These are phyloP conservation scores for Kurtzmaniella natalensis DNA, from an alignment of 1,139 yeast species.

Conservation along the genomic window DNA sequence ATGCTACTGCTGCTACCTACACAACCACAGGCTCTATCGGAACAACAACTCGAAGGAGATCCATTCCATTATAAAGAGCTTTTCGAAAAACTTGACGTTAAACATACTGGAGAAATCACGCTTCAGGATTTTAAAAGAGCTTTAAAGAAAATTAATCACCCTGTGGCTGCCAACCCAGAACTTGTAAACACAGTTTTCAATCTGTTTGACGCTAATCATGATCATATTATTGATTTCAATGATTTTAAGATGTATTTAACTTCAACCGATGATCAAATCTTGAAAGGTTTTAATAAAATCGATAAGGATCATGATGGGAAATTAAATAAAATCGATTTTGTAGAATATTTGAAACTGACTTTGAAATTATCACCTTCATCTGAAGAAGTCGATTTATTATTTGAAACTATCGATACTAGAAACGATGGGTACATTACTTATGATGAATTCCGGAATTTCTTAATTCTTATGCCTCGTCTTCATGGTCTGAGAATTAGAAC, in stretches of 20 bases:
- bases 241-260: slow-evolving; percentile 61
- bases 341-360: slow-evolving; percentile 51
- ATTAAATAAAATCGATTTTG: slow-evolving; percentile 62
- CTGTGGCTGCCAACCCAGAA: slow-evolving; percentile 60
- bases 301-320: slow-evolving; percentile 78
- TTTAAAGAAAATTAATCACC: slow-evolving; percentile 52
- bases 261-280: slow-evolving; percentile 66
- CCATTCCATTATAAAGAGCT: slow-evolving; percentile 23
- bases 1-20: too few relatives aligned
- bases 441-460: slow-evolving; percentile 81
- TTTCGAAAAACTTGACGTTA: slow-evolving; percentile 49
- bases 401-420: slow-evolving; percentile 55
- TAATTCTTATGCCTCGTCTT: slow-evolving; percentile 75
- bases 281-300: slow-evolving; percentile 61
- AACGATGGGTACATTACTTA: slow-evolving; percentile 71
- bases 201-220: slow-evolving; percentile 55
- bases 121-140: slow-evolving; percentile 53
- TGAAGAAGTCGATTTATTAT: slow-evolving; percentile 54
- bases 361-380: slow-evolving; percentile 53
- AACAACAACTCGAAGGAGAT: too few relatives aligned
- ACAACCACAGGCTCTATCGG: too few relatives aligned
- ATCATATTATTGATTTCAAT: slow-evolving; percentile 50
- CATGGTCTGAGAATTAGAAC: slow-evolving; percentile 69
- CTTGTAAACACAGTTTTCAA: slow-evolving; percentile 53
- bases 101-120: slow-evolving; percentile 53